Base-by-base conservation (phyloP, 768 basidiomycete genomes). In the Serpula lacrymans region DNA sequence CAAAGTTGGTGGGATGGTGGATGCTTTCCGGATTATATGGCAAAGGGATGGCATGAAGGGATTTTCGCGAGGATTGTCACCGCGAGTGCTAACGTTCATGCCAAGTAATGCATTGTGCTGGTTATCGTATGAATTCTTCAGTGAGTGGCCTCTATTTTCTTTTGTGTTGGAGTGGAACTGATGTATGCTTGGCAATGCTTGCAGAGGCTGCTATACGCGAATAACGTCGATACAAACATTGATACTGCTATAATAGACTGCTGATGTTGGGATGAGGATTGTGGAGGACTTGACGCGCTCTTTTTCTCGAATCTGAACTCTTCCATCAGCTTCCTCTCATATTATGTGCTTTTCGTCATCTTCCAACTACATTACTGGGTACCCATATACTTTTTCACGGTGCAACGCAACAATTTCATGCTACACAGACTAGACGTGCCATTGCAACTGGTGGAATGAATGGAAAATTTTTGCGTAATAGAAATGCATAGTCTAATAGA, bases 121-220 rank as follows among this genome's bases (percentile, higher is more conserved):
- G 96, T 70, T 94, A 60, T 94, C 92, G 39, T 94, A 97, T 57
- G 94, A 97, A 65, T 96, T 95, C 69, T 96, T 96, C 77, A 96
- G 93, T 95, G 60, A 69, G 93, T 82, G 37, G 38, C 34, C 8
- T 17, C 23, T 24, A 39, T 16, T 27, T 42, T 39, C 13, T 20
- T 33, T 20, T 21, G n/a, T 18, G 20, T 25, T 24, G 27, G 27
- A 23, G 35, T 29, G 9, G 22, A 8, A 10, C 34, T 14, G 11
- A 24, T 31, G 35, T 21, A 8, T 46, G 54, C 43, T 54, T 30
- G 30, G 27, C 16, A 27, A 24, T 16, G 31, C 41, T 49, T 57
- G 44, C 64, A 84, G 82, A 84, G 64, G 79, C 72, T 45, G 78
- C 79, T 25, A 84, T 84, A 65, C 78, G 82, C 27, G 65, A 66